phyloP scores from a whole-genome alignment of 306 rosid species.

The Aeschynomene evenia region DNA sequence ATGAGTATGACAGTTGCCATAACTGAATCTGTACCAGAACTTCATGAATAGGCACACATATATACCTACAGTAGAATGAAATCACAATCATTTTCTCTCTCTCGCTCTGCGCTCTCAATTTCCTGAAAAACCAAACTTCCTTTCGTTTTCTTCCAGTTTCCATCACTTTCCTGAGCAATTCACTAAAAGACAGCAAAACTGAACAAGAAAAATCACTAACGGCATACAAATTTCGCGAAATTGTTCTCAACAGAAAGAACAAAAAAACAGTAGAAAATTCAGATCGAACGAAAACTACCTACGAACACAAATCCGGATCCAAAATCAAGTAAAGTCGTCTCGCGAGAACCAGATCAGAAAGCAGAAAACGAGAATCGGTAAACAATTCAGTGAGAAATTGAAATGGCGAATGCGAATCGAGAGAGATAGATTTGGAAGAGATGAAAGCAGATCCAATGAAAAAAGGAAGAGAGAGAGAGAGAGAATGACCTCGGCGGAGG shows the following conservation, averaged over 20 bases:
- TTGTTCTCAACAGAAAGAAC: no score
- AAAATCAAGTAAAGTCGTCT: no score
- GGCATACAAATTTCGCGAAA: background rate
- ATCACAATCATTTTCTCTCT: background rate
- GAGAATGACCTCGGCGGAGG: constrained; percentile 56
- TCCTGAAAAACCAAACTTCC: background rate
- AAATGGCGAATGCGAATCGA: background rate
- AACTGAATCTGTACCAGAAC: background rate
- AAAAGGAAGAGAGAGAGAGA: background rate
- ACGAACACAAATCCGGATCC: constrained; percentile 19
- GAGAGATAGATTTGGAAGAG: background rate
- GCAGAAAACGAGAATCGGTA: constrained; percentile 14
- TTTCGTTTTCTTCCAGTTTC: background rate
- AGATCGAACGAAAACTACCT: background rate
- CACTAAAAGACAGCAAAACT: background rate
- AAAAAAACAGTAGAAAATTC: background rate
- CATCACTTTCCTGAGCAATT: background rate
- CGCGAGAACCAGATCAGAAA: constrained; percentile 29
- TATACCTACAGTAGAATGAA: background rate
- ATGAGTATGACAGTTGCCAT: background rate
- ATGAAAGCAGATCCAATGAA: constrained; percentile 25
- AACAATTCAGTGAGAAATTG: background rate
- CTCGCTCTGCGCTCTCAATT: background rate
- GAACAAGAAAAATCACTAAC: background rate
- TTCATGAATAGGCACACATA: background rate